phyloP scores from a whole-genome alignment of 2,329 filamentous ascomycete genomes.

The Verticillium albo-atrum region DNA sequence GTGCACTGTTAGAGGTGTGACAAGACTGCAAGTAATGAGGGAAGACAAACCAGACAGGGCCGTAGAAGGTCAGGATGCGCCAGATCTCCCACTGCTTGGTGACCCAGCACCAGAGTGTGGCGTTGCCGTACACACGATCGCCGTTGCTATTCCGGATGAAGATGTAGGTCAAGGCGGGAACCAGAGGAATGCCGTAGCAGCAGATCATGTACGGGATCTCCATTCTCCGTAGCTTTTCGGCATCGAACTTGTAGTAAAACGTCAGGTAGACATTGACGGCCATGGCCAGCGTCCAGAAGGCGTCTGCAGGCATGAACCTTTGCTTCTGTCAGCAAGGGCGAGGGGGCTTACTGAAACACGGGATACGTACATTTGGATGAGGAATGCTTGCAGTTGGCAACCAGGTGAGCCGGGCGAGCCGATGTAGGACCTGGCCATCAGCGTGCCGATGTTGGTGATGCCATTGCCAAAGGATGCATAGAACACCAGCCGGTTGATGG shows the following conservation, averaged over 20 bases:
- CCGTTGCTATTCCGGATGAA: constrained; percentile 54
- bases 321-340: not conserved
- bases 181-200: constrained; percentile 70
- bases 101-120: constrained; percentile 81
- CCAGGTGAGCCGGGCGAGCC: constrained; percentile 39
- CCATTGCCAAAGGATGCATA: constrained; percentile 81
- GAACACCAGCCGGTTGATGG: constrained; percentile 83
- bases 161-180: constrained; percentile 64
- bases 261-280: constrained; percentile 79
- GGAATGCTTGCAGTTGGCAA: constrained; percentile 70
- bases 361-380: constrained; percentile 72
- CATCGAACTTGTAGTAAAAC: constrained; percentile 70
- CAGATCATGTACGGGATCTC: constrained; percentile 65
- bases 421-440: constrained; percentile 64
- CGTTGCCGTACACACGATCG: constrained; percentile 64
- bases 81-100: constrained; percentile 61
- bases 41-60: constrained; percentile 56
- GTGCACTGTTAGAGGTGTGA: constrained; percentile 10
- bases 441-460: constrained; percentile 69
- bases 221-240: constrained; percentile 56
- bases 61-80: constrained; percentile 72
- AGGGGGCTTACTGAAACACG: constrained; percentile 7
- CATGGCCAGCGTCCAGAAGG: constrained; percentile 77
- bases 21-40: not conserved
- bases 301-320: constrained; percentile 76